Evolutionary conservation across 2,329 filamentous ascomycete genomes (phyloP), one percentile per base, ranked within the genome.

Genomic region (Stachybotrys echinatus): DNA sequence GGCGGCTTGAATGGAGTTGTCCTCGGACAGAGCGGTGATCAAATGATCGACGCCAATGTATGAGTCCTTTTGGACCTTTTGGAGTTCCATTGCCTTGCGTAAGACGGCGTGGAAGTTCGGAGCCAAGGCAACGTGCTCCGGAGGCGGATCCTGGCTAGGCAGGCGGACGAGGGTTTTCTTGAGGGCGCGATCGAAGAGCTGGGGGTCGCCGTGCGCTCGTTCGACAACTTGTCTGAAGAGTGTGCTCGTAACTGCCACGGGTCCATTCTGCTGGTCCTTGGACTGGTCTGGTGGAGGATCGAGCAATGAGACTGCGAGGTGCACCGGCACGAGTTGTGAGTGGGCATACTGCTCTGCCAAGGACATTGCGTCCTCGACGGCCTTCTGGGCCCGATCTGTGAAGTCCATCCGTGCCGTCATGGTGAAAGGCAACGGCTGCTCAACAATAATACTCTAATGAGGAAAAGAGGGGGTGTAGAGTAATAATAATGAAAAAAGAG

Each of bases 41-140:
- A 99, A 79, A 66, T 99, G 94, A 69, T 97, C 94, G 52, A 97
- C 85, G 39, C 92, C 94, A 56, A 99, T 89, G 69, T 85, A 99
- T 56, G 84, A 89, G 67, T 99, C 94, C 62, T 96, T 97, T 63
- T 99, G 94, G n/a, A 92, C 91, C 73, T 95, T 96, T 61, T 95
- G 92, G 49, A 99, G 71, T 27, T 97, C 91, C 67, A 88, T 85
- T 2, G 94, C 91, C 58, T 89, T 83, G 58, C 91, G 83, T 47
- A 99, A 77, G 50, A 96, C 81, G 59, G 87, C 89, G 54, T 86
- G 83, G 70, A 97, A 92, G 8, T 84, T 77, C 1, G 91, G 90
- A 12, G 92, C 85, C 61, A 95, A 83, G 49, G 88, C 84, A 50
- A 95, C 85, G 58, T 87, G 83, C 65, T 97, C 92, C 53, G 94